Base-by-base conservation (phyloP, 2,329 filamentous ascomycete species). In the Botrytis sinoallii region DNA sequence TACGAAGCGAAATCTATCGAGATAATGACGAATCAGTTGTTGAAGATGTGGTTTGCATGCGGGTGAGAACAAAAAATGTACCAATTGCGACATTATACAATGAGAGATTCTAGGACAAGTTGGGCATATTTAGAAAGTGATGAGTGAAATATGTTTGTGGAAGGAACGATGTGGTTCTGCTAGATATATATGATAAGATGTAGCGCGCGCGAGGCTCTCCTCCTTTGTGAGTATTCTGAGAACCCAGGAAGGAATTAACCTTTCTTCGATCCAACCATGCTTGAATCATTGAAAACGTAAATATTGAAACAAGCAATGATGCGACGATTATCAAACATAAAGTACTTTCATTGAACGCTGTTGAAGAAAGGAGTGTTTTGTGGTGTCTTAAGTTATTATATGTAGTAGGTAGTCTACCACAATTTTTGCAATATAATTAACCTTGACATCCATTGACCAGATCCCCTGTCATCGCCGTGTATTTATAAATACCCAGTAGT, bases 11-110 rank as follows among this genome's bases (percentile, higher is more conserved):
- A 66, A 42, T 25, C 70, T 72, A 40, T 25, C 8, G 32, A 46
- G 20, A 67, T 20, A 42, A 10, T 68, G 52, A 29, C 29, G 22
- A 44, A 44, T 72, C 70, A 72, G 70, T 48, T n/a, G 46, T 25
- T 72, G 40, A 12, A 32, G 8, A 29, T 22, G 9, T 29, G 38
- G 32, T 8, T 18, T 20, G 44, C n/a, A 14, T 64, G 42, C n/a
- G 3, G 35, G 42, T 52, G 25, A 40, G 48, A 68, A 57, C 38
- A 29, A 8, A 65, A 32, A 35, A 38, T 66, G 18, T 57, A 29
- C 52, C n/a, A 57, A 18, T 18, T 29, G 63, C 29, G 22, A 66
- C 42, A 48, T 66, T 35, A 57, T 16, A 35, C 18, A 25, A 48
- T 25, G 29, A 25, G 20, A 35, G 18, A 29, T 32, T 46, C 29